Evolutionary conservation across 257 asterid genomes (phyloP), one percentile per base, ranked within the genome.

Genomic region (Solanum verrucosum): DNA sequence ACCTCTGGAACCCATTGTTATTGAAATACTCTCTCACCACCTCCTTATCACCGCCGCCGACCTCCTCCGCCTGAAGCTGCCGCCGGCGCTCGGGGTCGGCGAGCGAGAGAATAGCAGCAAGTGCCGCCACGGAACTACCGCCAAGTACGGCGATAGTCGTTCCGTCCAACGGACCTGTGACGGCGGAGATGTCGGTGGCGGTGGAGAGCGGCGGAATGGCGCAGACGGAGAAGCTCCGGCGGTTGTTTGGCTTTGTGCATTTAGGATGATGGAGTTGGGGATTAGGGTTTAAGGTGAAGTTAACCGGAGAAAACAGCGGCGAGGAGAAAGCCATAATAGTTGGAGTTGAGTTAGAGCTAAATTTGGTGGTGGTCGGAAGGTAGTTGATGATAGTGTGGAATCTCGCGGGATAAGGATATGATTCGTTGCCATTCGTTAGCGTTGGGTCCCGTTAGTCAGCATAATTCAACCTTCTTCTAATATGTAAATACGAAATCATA

Each of bases 21-120:
- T 97, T 97, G 90, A 97, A 97, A 86, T 97, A 97, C 94, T 97
- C 98, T 78, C 89, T 93, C 42, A 97, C 99, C 27, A 97, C 99
- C 88, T 96, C 98, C 95, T 96, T 96, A 87, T 97, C 99, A 71
- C 93, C 99, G 18, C 98, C 99, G 63, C 98, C 98, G 5, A 97
- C 97, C 92, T 96, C 96, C 93, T 93, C 96, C 88, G 98, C 98
- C 89, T 97, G 99, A 90, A 94, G 86, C 44, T 94, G 93, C 89
- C 99, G 89, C 84, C 99, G 91, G 90, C 91, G 89, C 88, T 96
- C 98, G 18, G 98, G 98, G 90, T 97, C 98, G 56, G 98, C 38
- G 52, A 96, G 87, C 52, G 98, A 94, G 40, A 96, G 91, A 25
- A 92, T 94, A 13, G 98, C 98, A 0, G 98, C 98, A 21, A 95